phyloP scores from a whole-genome alignment of 345 rosid species.

The Hibiscus tridactylites region DNA sequence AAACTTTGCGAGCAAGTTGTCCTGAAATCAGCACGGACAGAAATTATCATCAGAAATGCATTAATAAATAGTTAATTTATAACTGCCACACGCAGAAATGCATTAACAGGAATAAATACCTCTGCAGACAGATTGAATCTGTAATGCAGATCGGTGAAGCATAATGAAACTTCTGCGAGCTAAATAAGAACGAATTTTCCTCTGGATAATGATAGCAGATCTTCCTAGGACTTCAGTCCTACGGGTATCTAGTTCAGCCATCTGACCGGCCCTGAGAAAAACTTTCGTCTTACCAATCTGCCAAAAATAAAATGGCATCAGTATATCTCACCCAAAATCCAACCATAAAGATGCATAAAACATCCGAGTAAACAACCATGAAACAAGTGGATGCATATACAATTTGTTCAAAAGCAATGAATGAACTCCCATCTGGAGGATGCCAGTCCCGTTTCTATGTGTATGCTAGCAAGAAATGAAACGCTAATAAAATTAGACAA shows the following conservation, averaged over 20 bases:
- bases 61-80: not conserved
- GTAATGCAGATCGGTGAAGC: slow-evolving; percentile 52
- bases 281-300: slow-evolving; percentile 96
- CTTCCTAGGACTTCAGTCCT: slow-evolving; percentile 89
- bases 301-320: slow-evolving; percentile 19
- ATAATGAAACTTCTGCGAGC: slow-evolving; percentile 53
- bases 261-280: slow-evolving; percentile 96
- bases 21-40: slow-evolving; percentile 38
- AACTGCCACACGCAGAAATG: slow-evolving; percentile 1
- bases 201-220: slow-evolving; percentile 92
- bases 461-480: not conserved
- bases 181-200: slow-evolving; percentile 88
- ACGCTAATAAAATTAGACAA: not conserved
- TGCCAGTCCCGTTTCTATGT: not conserved
- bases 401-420: not conserved
- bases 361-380: not conserved
- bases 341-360: not conserved
- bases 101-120: slow-evolving; percentile 32
- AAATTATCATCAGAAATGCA: not conserved
- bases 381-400: not conserved
- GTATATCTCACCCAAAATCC: slow-evolving; percentile 8
- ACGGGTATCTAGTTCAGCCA: slow-evolving; percentile 90
- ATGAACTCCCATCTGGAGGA: not conserved
- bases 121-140: slow-evolving; percentile 82
- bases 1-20: slow-evolving; percentile 60